phyloP scores from a whole-genome alignment of 73 alveolate species.

The Paramecium pentaurelia region DNA sequence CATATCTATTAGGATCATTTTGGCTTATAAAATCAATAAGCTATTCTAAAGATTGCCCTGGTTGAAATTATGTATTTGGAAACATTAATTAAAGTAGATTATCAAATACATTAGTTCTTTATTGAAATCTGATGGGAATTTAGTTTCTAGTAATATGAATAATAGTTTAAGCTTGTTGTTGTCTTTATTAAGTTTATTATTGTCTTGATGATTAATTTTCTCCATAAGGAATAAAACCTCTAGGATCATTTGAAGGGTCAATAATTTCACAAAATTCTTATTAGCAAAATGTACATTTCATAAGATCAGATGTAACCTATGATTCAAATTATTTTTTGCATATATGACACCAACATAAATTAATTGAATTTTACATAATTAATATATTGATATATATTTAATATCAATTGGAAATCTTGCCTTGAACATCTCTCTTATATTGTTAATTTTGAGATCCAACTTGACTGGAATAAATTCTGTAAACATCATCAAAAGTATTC shows the following conservation, averaged over 20 bases:
- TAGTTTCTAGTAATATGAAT: not conserved
- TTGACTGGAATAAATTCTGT: conserved; percentile 28
- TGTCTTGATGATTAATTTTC: not conserved
- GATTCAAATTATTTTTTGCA: conserved; percentile 65
- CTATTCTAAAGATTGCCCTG: conserved; percentile 62
- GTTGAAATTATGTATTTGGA: not conserved
- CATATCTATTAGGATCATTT: conserved; percentile 81
- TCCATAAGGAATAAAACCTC: conserved; percentile 62
- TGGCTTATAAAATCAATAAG: conserved; percentile 68
- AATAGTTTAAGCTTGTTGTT: not conserved
- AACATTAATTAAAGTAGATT: not conserved
- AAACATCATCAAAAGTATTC: conserved; percentile 41
- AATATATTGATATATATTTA: conserved; percentile 1
- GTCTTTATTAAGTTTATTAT: not conserved
- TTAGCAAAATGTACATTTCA: conserved; percentile 32
- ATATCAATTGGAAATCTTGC: not conserved
- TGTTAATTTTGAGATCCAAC: conserved; percentile 16
- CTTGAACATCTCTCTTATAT: conserved; percentile 24
- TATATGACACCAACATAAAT: conserved; percentile 72
- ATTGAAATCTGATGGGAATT: not conserved
- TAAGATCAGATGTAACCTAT: not conserved
- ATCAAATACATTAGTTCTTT: conserved; percentile 9
- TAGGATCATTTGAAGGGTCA: conserved; percentile 53
- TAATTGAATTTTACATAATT: not conserved
- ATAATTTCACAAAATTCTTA: conserved; percentile 47